Evolutionary conservation across 805 yeast species (phyloP), one percentile per base, ranked within the genome.

Genomic region (Wickerhamomyces chambardii): DNA sequence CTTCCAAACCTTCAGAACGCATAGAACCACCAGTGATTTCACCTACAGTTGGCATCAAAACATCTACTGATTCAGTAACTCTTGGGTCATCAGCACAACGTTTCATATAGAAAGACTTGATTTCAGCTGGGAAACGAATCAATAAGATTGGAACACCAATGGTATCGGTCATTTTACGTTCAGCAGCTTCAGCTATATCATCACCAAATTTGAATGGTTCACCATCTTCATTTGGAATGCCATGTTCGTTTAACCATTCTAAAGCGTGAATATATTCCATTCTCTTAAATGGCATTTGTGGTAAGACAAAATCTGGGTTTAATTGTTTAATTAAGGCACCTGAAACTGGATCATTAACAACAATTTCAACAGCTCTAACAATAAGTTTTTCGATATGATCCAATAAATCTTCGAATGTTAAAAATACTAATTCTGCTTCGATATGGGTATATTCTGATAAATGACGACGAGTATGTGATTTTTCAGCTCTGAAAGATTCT

Each of bases 181-280:
- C 99, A 40, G 97, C 98, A 37, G 98, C 98, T 68, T 92, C 99
- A 41, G 97, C 97, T 45, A 92, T 92, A 61, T 92, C 99, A 57
- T 92, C 99, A 61, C 99, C 99, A 49, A 92, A 92, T 64, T 82
- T 75, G 79, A 90, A 92, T 48, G 69, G 66, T 58, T 86, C 83
- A 43, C 92, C 97, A 11, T 90, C 96, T 68, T 92, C 98, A 74
- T 90, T 92, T 53, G 79, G 78, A 52, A 94, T 77, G 36, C 82
- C 90, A 64, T 90, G 86, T 64, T 89, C 97, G 74, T 86, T 85
- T 63, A 92, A 78, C 97, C 98, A 92, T 26, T 79, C 85, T 48
- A 92, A 70, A 21, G 98, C 98, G 35, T 90, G 80, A 39, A 78
- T 75, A 66, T 92, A 92, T 49, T 80, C 78, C 82, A 92, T 73